These are phyloP conservation scores for Prunus mira DNA, from an alignment of 306 rosid genomes.

Conservation along the genomic window DNA sequence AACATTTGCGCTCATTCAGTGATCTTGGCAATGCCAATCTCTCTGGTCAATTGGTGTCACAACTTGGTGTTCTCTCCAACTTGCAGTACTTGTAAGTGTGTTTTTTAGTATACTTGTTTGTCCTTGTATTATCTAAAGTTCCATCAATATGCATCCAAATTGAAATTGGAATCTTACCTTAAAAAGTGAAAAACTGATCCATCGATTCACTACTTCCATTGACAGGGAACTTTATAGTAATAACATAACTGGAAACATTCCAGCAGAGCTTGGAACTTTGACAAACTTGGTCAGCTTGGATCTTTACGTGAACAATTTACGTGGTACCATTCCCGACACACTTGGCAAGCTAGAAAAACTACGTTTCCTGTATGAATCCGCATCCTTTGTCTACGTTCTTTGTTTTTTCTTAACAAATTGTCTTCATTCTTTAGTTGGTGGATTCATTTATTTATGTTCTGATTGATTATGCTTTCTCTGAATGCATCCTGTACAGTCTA, in stretches of 20 bases:
- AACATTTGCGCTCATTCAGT: constrained; percentile 42
- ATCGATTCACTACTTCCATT: not conserved
- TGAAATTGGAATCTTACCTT: not conserved
- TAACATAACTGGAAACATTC: constrained; percentile 62
- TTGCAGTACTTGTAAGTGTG: constrained; percentile 90
- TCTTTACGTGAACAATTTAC: constrained; percentile 69
- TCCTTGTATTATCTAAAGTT: not conserved
- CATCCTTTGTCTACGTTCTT: constrained; percentile 38
- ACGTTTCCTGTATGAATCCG: constrained; percentile 69
- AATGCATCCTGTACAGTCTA: constrained; percentile 10
- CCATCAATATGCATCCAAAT: not conserved
- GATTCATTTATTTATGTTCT: constrained; percentile 4
- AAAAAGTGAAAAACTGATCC: not conserved
- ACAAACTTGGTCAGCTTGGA: constrained; percentile 88
- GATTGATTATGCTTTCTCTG: constrained; percentile 7
- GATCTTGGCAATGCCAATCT: constrained; percentile 97
- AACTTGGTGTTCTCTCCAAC: constrained; percentile 67
- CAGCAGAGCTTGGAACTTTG: constrained; percentile 72
- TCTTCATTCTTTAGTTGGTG: constrained; percentile 27
- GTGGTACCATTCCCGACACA: constrained; percentile 49
- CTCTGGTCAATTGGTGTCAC: constrained; percentile 66
- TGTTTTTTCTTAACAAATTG: not conserved
- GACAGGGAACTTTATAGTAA: constrained; percentile 85
- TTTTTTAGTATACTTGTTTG: constrained; percentile 3
- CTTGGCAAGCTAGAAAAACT: constrained; percentile 58